Conservation (phyloP, 495 filamentous ascomycete species). For the Penicillium bialowiezense region DNA sequence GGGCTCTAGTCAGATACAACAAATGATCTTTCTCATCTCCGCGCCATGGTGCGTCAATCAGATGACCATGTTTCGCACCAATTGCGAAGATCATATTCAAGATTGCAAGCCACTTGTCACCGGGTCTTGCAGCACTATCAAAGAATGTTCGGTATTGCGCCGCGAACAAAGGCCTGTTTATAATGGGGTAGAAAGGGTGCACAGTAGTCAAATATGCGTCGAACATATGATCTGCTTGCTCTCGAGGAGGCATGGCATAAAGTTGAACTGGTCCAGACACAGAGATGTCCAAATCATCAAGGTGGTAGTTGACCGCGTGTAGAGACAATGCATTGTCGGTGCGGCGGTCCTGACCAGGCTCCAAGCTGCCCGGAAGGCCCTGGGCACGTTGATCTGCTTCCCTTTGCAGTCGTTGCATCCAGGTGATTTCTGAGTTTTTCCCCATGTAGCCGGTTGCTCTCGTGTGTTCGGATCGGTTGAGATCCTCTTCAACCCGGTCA, state of each 20-base stretch:
- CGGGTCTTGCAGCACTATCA: constrained; percentile 37
- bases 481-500: constrained; percentile 60
- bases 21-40: constrained; percentile 40
- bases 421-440: constrained; percentile 62
- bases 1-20: constrained; percentile 59
- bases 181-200: constrained; percentile 60
- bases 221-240: constrained; percentile 53
- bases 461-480: constrained; percentile 49
- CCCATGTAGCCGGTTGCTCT: constrained; percentile 61
- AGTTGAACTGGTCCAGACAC: constrained; percentile 47
- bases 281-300: constrained; percentile 55
- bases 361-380: constrained; percentile 31
- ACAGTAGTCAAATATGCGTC: constrained; percentile 57
- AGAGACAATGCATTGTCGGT: constrained; percentile 28
- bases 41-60: constrained; percentile 50
- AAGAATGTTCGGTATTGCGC: constrained; percentile 46
- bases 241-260: constrained; percentile 53
- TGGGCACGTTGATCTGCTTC: constrained; percentile 35
- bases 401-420: constrained; percentile 53
- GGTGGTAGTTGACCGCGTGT: constrained; percentile 53
- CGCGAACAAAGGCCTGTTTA: constrained; percentile 47
- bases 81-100: constrained; percentile 69
- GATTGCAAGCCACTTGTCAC: constrained; percentile 58
- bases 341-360: constrained; percentile 26
- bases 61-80: constrained; percentile 53